Percentiles rank a stretch among this genome's conserved stretches.
Evolutionary conservation across 2,329 filamentous ascomycete genomes (phyloP).

Genomic region (Trichoderma atrobrunneum): DNA sequence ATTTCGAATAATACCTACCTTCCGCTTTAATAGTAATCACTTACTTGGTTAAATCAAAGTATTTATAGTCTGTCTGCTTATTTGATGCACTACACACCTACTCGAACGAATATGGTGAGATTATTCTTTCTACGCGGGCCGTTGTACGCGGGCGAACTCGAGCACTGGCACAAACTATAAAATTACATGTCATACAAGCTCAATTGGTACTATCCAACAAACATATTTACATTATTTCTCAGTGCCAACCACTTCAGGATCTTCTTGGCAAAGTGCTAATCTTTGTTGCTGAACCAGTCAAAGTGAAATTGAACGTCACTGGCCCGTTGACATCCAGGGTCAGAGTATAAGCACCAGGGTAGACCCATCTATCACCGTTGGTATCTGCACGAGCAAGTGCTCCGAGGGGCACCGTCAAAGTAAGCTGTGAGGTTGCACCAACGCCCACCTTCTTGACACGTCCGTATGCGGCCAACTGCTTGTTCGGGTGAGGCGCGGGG

Average conservation of each 20-base stretch:
- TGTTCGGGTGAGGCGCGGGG: constrained; percentile 18
- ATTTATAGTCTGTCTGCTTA: background rate
- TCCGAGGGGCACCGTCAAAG: constrained; percentile 14
- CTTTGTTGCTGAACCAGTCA: constrained; percentile 16
- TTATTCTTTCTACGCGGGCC: background rate
- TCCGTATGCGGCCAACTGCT: constrained; percentile 22
- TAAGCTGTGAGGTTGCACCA: constrained; percentile 17
- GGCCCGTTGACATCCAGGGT: constrained; percentile 17
- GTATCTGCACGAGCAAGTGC: constrained; percentile 20
- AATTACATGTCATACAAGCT: background rate
- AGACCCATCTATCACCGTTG: constrained; percentile 22
- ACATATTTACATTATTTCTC: background rate
- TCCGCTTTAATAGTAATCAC: background rate
- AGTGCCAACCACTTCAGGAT: background rate
- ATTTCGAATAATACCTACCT: background rate
- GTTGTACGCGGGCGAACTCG: background rate
- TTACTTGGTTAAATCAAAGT: background rate
- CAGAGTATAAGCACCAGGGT: constrained; percentile 20
- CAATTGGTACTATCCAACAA: background rate
- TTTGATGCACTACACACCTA: background rate
- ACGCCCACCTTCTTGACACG: constrained; percentile 17
- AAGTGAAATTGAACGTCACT: constrained; percentile 8
- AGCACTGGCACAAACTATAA: background rate
- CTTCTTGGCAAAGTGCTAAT: constrained; percentile 12
- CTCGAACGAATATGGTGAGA: background rate